Conservation (phyloP, 805 yeast genomes). For the Saccharomycopsis javanensis region DNA sequence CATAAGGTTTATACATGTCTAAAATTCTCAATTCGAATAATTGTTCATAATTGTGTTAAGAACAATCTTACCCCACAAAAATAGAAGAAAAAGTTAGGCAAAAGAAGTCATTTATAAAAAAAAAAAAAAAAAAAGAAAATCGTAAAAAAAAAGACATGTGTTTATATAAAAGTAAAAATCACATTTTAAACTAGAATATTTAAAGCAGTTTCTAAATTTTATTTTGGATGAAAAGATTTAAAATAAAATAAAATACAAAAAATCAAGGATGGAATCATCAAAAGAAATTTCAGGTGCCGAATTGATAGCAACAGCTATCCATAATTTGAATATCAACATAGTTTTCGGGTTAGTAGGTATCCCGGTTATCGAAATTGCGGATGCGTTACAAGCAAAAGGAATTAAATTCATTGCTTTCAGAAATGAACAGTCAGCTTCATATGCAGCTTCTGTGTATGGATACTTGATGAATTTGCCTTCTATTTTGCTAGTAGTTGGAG, state of each 20-base stretch:
- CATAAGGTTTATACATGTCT: no score
- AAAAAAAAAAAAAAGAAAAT: no score
- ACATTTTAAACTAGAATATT: no score
- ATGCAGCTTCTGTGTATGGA: conserved; percentile 67
- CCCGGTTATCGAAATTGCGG: conserved; percentile 64
- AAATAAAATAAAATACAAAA: no score
- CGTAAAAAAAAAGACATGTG: no score
- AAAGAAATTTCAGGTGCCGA: conserved; percentile 30
- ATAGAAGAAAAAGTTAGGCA: no score
- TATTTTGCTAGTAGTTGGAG: conserved; percentile 62
- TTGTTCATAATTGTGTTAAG: no score
- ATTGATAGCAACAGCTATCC: conserved; percentile 39
- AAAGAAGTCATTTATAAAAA: no score
- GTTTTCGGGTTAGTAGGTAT: conserved; percentile 70
- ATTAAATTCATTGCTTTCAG: conserved; percentile 51
- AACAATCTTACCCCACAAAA: not conserved
- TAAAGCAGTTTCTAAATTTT: no score
- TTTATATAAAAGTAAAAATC: no score
- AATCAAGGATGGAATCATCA: not conserved
- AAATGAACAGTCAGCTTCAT: conserved; percentile 67
- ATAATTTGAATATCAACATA: conserved; percentile 40
- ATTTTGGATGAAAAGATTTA: no score
- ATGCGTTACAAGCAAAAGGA: conserved; percentile 43
- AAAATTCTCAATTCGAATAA: no score
- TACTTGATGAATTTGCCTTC: conserved; percentile 58